Base-by-base conservation (phyloP, 2,329 filamentous ascomycete species). In the Cordyceps cateniannulata region DNA sequence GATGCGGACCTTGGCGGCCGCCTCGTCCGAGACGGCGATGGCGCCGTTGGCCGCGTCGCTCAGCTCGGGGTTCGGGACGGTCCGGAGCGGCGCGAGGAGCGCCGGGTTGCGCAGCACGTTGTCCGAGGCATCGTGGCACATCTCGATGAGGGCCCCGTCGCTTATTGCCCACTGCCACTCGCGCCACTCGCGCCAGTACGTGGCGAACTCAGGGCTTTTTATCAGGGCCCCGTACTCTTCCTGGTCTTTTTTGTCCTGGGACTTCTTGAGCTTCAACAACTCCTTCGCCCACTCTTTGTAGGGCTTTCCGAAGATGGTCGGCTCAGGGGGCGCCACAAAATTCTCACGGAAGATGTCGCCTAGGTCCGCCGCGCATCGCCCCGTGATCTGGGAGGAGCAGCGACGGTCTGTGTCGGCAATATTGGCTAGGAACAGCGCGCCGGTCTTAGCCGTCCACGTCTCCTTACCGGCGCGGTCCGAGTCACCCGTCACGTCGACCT, bases 101-200 rank as follows among this genome's bases (percentile, higher is more conserved):
- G 68, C 62, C 0, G 72, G 63, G 2, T 70, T 65, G 3, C 69
- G 65, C 35, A 70, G 71, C 0, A 70, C 32, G 18, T 76, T 50
- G 20, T 68, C 73, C 0, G 67, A 68, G 1, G 73, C 74, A 25
- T 76, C 73, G 61, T 75, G 66, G 52, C 72, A 75, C 40, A 49
- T 18, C 40, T 29, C 29, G 5, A 52, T 35, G 4, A 35, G 32
- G 32, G 5, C 32, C 32, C 32, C 9, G 32, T 35, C 32, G 32
- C 32, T 4, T 12, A 10, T 12, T 12, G 32, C 32, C 32, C 32
- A 35, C 32, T 7, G 9, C 32, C 32, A 35, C 32, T 35, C 32
- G 12, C 29, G 29, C 4, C 5, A 29, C 27, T 29, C 27, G 27
- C 27, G 27, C 8, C 5, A 4, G 27, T 29, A 29, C 27, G 27